Base-by-base conservation (phyloP, 2,329 filamentous ascomycete genomes). In the Monosporascus sp. region DNA sequence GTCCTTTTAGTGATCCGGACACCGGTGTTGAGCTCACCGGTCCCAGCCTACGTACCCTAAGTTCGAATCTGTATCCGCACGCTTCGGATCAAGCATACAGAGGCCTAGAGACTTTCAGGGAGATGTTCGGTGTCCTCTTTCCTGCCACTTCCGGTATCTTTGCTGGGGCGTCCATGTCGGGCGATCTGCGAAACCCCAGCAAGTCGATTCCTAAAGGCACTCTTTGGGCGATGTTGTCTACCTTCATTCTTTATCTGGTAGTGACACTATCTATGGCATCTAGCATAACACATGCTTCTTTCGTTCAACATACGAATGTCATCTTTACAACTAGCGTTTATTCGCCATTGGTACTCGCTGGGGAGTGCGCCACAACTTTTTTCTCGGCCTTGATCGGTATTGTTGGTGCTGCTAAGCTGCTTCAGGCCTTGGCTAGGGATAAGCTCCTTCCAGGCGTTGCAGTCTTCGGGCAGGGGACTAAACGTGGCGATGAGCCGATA, bases 351-450 rank as follows among this genome's bases (percentile, higher is more conserved):
- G 85, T 96, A 26, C 79, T 96, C 3, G 82, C 90, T 1, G 91
- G 91, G 53, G 91, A 96, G 69, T 87, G 91, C 61, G 87, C 90
- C 2, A 89, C 89, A 1, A 87, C 87, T 1, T 85, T 92, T 63
- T 96, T 96, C 72, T 95, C 90, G 0, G 86, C 89, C 5, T 70
- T 96, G 50, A 95, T 96, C 87, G 91, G 91, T 4, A 80, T 96
- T 40, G 89, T 95, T 58, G 90, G 89, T 1, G 87, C 89, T 6
- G 88, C 91, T 27, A 95, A 94, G 66, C 79, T 95, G 14, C 79
- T 96, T 27, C 90, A 95, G 66, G 91, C 91, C 27, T 80, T 96
- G 56, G 88, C 89, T 3, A 78, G 88, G 66, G 91, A 96, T 65
- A 85, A 83, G 62, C 74, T 96, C 2, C 76, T 96, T 16, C 91